Conservation (phyloP, 225 moss, liverwort and hornwort species). For the Sphagnum tenellum region DNA sequence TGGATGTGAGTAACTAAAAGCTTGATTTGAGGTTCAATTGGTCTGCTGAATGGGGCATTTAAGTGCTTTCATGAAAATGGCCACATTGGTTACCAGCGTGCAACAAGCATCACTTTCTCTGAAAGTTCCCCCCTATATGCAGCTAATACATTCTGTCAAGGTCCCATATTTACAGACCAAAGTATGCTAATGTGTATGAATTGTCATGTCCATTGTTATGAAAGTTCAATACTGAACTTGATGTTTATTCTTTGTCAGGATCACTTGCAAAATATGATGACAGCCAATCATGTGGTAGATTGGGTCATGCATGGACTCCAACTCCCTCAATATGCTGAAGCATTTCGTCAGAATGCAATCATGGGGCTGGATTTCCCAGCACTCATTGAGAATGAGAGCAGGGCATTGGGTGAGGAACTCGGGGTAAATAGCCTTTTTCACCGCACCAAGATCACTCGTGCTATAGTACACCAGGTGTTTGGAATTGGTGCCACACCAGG, state of each 20-base stretch:
- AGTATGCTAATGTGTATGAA: no score
- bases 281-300: conserved; percentile 43
- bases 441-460: conserved; percentile 40
- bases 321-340: conserved; percentile 41
- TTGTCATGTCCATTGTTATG: no score
- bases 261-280: conserved; percentile 50
- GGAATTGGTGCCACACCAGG: conserved; percentile 40
- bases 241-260: not conserved
- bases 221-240: no score
- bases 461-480: conserved; percentile 47
- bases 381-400: conserved; percentile 40
- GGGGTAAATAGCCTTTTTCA: conserved; percentile 43
- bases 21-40: no score
- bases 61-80: no score
- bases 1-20: no score
- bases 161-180: no score
- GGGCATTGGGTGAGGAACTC: conserved; percentile 44
- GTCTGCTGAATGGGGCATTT: no score
- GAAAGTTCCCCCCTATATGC: no score
- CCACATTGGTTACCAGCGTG: no score
- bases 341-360: conserved; percentile 42
- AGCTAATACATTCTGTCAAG: no score
- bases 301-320: conserved; percentile 52
- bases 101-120: no score
- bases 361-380: conserved; percentile 54